phyloP scores from a whole-genome alignment of 169 alveolate genomes.

The Eimeria brunetti region DNA sequence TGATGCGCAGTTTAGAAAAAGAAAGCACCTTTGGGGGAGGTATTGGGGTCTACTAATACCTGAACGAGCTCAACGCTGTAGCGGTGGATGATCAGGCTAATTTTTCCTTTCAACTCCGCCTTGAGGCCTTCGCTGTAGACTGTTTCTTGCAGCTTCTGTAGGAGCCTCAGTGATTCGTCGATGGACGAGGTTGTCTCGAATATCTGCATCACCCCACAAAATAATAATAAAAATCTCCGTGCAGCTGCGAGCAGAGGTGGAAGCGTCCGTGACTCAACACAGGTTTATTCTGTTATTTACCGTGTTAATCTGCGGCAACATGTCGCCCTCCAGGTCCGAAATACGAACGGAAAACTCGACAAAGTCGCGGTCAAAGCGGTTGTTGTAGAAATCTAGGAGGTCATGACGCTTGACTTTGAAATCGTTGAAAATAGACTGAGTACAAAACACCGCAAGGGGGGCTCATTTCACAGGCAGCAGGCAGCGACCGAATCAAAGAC shows the following conservation, averaged over 20 bases:
- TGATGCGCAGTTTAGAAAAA: background rate
- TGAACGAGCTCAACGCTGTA: slow-evolving; percentile 93
- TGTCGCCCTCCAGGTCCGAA: slow-evolving; percentile 89
- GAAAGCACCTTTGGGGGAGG: too few species aligned
- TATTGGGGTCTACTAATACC: background rate
- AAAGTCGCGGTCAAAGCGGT: slow-evolving; percentile 97
- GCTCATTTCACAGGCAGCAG: background rate
- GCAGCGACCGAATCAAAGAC: background rate
- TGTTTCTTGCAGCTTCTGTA: slow-evolving; percentile 94
- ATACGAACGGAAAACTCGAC: slow-evolving; percentile 96
- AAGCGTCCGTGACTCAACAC: background rate
- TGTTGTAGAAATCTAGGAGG: slow-evolving; percentile 95
- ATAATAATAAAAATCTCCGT: background rate
- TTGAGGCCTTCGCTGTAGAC: slow-evolving; percentile 93
- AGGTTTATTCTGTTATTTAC: slow-evolving; percentile 21
- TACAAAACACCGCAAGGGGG: background rate
- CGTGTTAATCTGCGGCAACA: slow-evolving; percentile 94
- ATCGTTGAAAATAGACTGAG: slow-evolving; percentile 80
- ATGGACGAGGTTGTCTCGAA: slow-evolving; percentile 90
- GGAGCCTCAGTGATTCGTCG: slow-evolving; percentile 92
- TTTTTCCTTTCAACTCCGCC: slow-evolving; percentile 91
- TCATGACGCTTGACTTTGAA: slow-evolving; percentile 94
- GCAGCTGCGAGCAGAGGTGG: background rate
- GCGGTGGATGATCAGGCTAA: slow-evolving; percentile 94
- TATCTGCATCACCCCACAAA: slow-evolving; percentile 36